These are phyloP conservation scores for Coemansia sp. DNA, from an alignment of 192 early-diverging fungal species.

Conservation along the genomic window DNA sequence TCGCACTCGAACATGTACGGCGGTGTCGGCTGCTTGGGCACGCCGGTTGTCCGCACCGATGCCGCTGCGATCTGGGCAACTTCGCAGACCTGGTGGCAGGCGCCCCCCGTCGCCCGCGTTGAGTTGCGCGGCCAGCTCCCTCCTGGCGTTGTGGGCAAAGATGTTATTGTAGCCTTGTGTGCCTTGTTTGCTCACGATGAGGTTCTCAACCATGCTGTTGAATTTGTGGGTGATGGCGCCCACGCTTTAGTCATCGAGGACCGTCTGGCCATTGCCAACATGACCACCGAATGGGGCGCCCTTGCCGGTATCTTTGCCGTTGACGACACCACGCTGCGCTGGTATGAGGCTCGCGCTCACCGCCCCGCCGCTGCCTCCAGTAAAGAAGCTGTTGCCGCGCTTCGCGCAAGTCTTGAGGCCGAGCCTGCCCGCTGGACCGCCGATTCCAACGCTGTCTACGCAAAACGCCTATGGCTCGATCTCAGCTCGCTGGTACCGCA, in stretches of 20 bases:
- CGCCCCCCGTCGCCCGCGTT: conserved; percentile 91
- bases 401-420: conserved; percentile 44
- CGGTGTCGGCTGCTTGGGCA: conserved; percentile 91
- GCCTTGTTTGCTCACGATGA: conserved; percentile 90
- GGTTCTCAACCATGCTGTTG: conserved; percentile 95
- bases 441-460: conserved; percentile 68
- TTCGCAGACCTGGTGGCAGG: conserved; percentile 98
- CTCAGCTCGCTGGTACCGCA: conserved; percentile 82
- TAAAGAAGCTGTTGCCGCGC: conserved; percentile 40
- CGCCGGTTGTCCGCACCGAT: conserved; percentile 96
- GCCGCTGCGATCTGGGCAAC: conserved; percentile 99
- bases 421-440: conserved; percentile 41
- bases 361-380: conserved; percentile 43
- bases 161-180: conserved; percentile 94
- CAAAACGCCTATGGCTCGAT: conserved; percentile 85
- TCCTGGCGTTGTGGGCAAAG: conserved; percentile 91
- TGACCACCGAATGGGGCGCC: conserved; percentile 99
- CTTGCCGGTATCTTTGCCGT: conserved; percentile 96
- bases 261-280: conserved; percentile 94
- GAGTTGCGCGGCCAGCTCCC: conserved; percentile 77
- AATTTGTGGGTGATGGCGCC: conserved; percentile 80
- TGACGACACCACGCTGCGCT: conserved; percentile 74
- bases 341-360: conserved; percentile 63
- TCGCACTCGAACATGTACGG: conserved; percentile 99
- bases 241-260: conserved; percentile 76